Evolutionary conservation across 768 basidiomycete genomes (phyloP), one percentile per base, ranked within the genome.

Genomic region (Lentinula sp.): DNA sequence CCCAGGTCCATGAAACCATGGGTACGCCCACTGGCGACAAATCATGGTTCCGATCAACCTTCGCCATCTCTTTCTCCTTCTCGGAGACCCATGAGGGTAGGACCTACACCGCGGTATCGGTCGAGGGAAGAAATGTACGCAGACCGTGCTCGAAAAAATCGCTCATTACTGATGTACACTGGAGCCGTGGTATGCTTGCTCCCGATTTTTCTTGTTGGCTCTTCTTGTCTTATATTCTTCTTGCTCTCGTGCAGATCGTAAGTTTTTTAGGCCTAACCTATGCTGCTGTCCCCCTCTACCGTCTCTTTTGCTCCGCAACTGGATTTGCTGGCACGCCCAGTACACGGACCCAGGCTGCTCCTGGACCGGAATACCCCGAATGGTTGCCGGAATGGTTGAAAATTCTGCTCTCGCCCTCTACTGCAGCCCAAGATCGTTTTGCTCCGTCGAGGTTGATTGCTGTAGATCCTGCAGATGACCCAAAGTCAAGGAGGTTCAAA

Each of bases 241-340:
- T 61, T 50, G 49, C 51, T 23, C 60, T 61, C 45, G 41, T 41
- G 10, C 63, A 96, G 94, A 85, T 96, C 51, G 74, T 97, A 33
- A 67, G 88, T 33, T 88, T 86, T 2, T 75, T 91, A 3, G 96
- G 96, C 15, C 81, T 88, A 28, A 90, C 95, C n/a, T 99, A 99
- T 71, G 97, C 97, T 10, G 92, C 96, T 41, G 96, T 98, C 0
- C 97, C 97, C 0, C 80, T 98, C 15, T 99, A 99, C 73, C 89
- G 97, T 63, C 95, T 96, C 75, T 99, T 99, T 77, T 99, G 97
- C 72, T 90, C 94, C 6, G 93, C 95, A 13, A 99, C 97, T 3
- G 97, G 97, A 8, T 99, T 96, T 69, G 93, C 90, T 20, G 97
- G 97, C 3, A 95, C 93, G 28, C 97, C 97, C 13, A 86, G 91